Base-by-base conservation (phyloP, 2,329 filamentous ascomycete genomes). In the Claviceps sp. region DNA sequence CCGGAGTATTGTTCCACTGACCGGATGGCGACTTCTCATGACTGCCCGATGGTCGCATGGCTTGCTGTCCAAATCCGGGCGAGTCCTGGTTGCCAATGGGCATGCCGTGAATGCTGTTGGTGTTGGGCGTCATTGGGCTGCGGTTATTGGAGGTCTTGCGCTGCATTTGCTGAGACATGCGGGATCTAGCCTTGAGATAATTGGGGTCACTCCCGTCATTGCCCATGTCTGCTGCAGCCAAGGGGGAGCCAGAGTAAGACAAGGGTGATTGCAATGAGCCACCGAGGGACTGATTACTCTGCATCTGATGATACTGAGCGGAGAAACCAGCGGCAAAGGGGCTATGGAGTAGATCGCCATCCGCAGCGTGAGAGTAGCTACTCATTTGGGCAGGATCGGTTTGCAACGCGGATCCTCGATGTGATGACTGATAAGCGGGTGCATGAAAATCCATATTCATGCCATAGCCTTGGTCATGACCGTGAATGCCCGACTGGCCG, bases 271-370 rank as follows among this genome's bases (percentile, higher is more conserved):
- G 68, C 22, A 70, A 58, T 2, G 79, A 78, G 51, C 69, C 74
- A 54, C 72, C 73, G 54, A 82, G 78, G 16, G 75, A 71, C 51
- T 78, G 74, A 16, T 74, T 72, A 62, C 77, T 75, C 62, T 81
- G 78, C 61, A 85, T 82, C 54, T 79, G 78, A 45, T 85, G 81
- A 65, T 88, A 94, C 57, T 89, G 86, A 62, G 86, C 85, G 68
- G 83, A 85, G 72, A 90, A 93, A 62, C 78, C 82, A 59, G 85
- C 80, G 43, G 86, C 78, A 62, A 89, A 96, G 0, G 91, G 91
- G 61, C 89, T 96, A 63, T 94, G 87, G 55, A 95, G 91, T 5
- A 91, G 89, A 50, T 88, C 85, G 50, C 88, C 88, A 55, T 97
- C 91, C 3, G 91, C 90, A 2, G 90, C 95, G 65, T 87, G 88